Base-by-base conservation (phyloP, 164 flowering plant genomes). In the Dillenia turbinata region DNA sequence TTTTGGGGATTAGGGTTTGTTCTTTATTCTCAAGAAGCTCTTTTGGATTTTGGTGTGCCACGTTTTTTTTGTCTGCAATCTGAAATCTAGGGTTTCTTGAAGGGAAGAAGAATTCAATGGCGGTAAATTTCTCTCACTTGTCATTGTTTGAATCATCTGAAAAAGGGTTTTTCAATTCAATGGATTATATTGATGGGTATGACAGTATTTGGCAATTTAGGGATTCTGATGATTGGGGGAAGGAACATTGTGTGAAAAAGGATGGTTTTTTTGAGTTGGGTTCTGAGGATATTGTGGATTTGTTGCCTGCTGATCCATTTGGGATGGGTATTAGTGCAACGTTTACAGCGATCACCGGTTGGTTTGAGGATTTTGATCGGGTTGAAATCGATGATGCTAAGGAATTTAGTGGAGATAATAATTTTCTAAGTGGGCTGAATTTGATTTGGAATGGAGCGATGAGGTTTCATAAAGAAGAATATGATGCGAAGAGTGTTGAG, bases 261-360 rank as follows among this genome's bases (percentile, higher is more conserved):
- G 63, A 70, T 50, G 73, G 77, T 62, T 65, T 77, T 0, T 67
- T 73, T n/a, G 87, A 82, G 46, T 66, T 81, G 2, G 74, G 52
- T 5, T 60, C 72, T 12, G 65, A 51, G 48, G 98, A 90, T 52
- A 79, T 92, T 69, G 71, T 83, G 44, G 91, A 90, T 55, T 73
- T 80, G 50, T 75, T 94, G 81, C 99, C 99, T 0, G 60, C 87
- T 10, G 99, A 94, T 83, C 99, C 99, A 2, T 94, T 95, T 73
- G 96, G 84, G 2, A 95, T 95, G 97, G 89, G 81, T 59, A 81
- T 88, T 43, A 72, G 78, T 22, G 82, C 83, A 2, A 83, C 98
- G 1, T 67, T 88, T 44, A 82, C 95, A 1, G 90, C 91, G 1
- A 73, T 89, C 26, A 79, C 88, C 6, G 87, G 86, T 44, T 87